A percentile compares a stretch with the other conserved stretches of the same genome.
These are phyloP conservation scores for Penicillium sp. DNA, from an alignment of 2,329 filamentous ascomycete species.

Conservation along the genomic window DNA sequence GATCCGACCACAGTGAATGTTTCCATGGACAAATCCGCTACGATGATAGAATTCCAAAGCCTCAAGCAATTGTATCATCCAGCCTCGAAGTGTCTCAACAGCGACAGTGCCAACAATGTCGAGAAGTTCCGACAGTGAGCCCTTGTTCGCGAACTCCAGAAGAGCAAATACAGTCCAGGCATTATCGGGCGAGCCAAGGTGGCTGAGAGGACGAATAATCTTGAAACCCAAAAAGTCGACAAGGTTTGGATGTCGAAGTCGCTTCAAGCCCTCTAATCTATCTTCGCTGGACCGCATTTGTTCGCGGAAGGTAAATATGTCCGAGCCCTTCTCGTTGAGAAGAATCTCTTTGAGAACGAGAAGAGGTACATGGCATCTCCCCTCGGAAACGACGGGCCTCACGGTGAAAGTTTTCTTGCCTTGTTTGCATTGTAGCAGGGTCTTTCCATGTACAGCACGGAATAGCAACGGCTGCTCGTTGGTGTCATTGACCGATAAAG, in stretches of 20 bases:
- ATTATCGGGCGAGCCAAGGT: conserved; percentile 43
- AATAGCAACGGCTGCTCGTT: conserved; percentile 68
- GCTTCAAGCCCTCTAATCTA: conserved; percentile 73
- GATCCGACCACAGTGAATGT: conserved; percentile 78
- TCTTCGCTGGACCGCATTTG: conserved; percentile 75
- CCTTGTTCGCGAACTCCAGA: conserved; percentile 76
- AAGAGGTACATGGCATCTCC: conserved; percentile 58
- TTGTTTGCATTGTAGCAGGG: conserved; percentile 64
- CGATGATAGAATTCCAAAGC: conserved; percentile 85
- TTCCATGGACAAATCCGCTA: conserved; percentile 79
- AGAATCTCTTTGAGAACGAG: conserved; percentile 73
- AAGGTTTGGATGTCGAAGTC: conserved; percentile 73
- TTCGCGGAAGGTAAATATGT: conserved; percentile 68
- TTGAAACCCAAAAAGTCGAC: conserved; percentile 81
- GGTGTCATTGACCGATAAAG: conserved; percentile 59
- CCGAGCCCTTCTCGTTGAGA: conserved; percentile 59
- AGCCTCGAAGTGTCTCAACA: conserved; percentile 75
- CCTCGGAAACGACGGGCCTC: conserved; percentile 63
- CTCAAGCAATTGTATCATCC: conserved; percentile 90
- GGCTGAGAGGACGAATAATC: conserved; percentile 58
- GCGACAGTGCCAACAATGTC: conserved; percentile 75
- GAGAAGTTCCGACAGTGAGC: conserved; percentile 78
- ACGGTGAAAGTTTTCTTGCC: conserved; percentile 68
- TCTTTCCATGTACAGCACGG: conserved; percentile 69
- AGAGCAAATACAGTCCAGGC: conserved; percentile 75